Evolutionary conservation across 768 basidiomycete species (phyloP), one percentile per base, ranked within the genome.

Genomic region (Psilocybe sp.): DNA sequence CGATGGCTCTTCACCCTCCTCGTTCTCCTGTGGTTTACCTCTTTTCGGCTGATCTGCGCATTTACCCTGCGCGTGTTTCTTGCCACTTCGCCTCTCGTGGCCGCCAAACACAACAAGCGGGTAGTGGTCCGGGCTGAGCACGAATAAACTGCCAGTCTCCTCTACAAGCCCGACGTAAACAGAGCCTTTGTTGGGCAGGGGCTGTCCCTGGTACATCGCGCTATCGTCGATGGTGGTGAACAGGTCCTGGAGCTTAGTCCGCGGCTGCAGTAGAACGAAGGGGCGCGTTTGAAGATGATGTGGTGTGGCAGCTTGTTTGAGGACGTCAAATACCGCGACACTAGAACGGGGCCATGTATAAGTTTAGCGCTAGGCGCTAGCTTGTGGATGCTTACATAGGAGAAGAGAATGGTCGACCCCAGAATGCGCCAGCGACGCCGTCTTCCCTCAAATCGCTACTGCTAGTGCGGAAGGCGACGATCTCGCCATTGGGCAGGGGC

Each of bases 261-360:
- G 85, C 11, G 95, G 94, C 64, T 98, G 95, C 13, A 93, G 82
- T 9, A 98, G 81, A 7, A 92, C 85, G 60, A 96, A 85, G 2
- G 93, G 84, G 69, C 55, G 79, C 52, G 51, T 55, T 15, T 49
- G 54, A 37, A 64, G 61, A 55, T 66, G 50, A 31, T 37, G 46
- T 53, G 49, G 56, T 41, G 44, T 64, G 47, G 68, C 64, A 28
- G 23, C 23, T 7, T 28, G 23, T 14, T 76, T 76, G 5, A 91
- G 72, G 40, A 92, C 80, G 61, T 93, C 90, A 58, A 92, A 90
- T 18, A 90, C 76, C 31, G 88, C 90, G 28, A 96, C 93, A 50
- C 92, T 91, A 28, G 57, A 5, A 51, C 35, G 35, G 41, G 42
- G 40, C 44, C 51, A 15, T 50, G 38, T n/a, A n/a, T n/a, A 37